phyloP scores from a whole-genome alignment of 2,329 filamentous ascomycete species.

The Leptosphaerulina australis region DNA sequence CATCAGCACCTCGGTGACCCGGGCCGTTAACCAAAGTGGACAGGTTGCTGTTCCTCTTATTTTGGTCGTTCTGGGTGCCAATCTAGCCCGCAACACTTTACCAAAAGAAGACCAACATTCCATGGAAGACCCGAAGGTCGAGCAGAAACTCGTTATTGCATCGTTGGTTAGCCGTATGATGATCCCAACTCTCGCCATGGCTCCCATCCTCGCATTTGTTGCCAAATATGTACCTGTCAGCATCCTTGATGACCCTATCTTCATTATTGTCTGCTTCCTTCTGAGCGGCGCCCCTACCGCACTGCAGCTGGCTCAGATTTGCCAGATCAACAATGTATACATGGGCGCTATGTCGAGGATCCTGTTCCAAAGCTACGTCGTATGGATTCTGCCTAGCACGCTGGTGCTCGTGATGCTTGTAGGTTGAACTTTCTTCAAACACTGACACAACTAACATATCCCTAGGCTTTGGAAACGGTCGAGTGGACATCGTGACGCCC shows the following conservation, averaged over 20 bases:
- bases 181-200: conserved; percentile 89
- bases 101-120: conserved; percentile 69
- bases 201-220: conserved; percentile 80
- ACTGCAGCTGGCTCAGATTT: conserved; percentile 94
- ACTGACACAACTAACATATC: background rate
- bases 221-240: conserved; percentile 92
- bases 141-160: conserved; percentile 81
- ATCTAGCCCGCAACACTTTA: conserved; percentile 89
- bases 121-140: conserved; percentile 70
- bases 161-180: conserved; percentile 90
- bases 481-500: conserved; percentile 72
- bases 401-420: conserved; percentile 85
- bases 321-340: conserved; percentile 96
- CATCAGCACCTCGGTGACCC: conserved; percentile 88
- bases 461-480: conserved; percentile 75
- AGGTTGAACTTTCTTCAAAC: background rate
- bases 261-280: conserved; percentile 96
- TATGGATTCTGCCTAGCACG: conserved; percentile 96
- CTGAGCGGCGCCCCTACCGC: conserved; percentile 93
- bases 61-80: conserved; percentile 91
- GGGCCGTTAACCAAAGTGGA: conserved; percentile 82
- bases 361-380: conserved; percentile 94
- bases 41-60: conserved; percentile 94
- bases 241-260: conserved; percentile 97
- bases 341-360: conserved; percentile 93